phyloP scores from a whole-genome alignment of 2,329 filamentous ascomycete genomes.

The Septoria petroselini region DNA sequence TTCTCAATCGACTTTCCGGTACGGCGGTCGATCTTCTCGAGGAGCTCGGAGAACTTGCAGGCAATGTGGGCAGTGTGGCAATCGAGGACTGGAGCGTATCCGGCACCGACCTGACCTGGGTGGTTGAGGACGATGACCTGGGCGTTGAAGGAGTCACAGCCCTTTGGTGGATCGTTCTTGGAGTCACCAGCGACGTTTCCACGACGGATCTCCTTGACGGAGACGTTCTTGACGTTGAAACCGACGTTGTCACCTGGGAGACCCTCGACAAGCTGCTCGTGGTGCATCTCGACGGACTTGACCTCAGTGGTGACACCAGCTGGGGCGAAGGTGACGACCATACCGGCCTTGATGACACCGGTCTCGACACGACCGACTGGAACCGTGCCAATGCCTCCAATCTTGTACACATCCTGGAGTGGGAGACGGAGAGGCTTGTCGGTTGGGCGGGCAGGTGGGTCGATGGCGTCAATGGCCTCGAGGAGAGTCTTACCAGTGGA shows the following conservation, averaged over 20 bases:
- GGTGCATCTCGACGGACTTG: slow-evolving; percentile 99
- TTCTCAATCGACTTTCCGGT: slow-evolving; percentile 95
- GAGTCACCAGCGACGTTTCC: slow-evolving; percentile 99
- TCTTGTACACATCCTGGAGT: slow-evolving; percentile 99
- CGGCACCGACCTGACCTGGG: slow-evolving; percentile 98
- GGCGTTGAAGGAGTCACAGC: slow-evolving; percentile 91
- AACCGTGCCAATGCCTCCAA: slow-evolving; percentile 99
- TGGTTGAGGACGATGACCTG: slow-evolving; percentile 99
- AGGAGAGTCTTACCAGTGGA: slow-evolving; percentile 92
- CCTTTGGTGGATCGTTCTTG: slow-evolving; percentile 97
- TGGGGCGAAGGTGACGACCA: slow-evolving; percentile 98
- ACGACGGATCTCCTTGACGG: slow-evolving; percentile 99
- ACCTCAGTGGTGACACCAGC: slow-evolving; percentile 99
- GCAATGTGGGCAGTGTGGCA: slow-evolving; percentile 99
- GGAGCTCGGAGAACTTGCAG: slow-evolving; percentile 99
- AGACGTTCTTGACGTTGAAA: slow-evolving; percentile 99
- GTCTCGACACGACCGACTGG: slow-evolving; percentile 99
- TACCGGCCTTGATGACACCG: slow-evolving; percentile 79
- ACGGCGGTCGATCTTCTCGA: slow-evolving; percentile 99
- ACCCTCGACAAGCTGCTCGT: slow-evolving; percentile 97
- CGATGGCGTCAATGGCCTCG: slow-evolving; percentile 96
- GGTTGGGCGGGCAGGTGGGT: slow-evolving; percentile 85
- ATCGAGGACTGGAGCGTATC: slow-evolving; percentile 98
- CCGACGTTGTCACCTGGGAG: slow-evolving; percentile 99
- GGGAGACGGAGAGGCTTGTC: slow-evolving; percentile 99